These are phyloP conservation scores for Ampelomyces quisqualis DNA, from an alignment of 2,329 filamentous ascomycete species.

Conservation along the genomic window DNA sequence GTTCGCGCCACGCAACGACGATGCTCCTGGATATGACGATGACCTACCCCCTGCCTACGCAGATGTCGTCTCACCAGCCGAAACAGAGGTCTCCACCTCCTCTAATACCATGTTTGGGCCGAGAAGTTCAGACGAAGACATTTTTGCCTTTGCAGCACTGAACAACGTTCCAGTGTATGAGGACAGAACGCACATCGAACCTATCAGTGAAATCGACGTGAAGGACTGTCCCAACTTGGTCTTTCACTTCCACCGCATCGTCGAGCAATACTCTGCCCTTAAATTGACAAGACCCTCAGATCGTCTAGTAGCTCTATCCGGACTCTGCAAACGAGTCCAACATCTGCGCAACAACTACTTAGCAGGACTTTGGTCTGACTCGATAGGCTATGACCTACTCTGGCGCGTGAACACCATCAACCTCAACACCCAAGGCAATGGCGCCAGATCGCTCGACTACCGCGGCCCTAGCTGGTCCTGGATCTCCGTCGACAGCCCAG, in stretches of 20 bases:
- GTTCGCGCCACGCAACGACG: not conserved
- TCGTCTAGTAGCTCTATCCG: constrained; percentile 17
- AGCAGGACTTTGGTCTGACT: constrained; percentile 20
- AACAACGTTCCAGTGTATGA: constrained; percentile 3
- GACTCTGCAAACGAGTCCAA: constrained; percentile 15
- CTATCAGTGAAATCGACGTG: not conserved
- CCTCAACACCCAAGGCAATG: not conserved
- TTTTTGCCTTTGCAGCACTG: constrained; percentile 2
- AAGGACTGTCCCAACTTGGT: constrained; percentile 11
- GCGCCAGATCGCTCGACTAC: constrained; percentile 2
- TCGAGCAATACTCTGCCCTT: constrained; percentile 20
- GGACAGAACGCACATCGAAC: not conserved
- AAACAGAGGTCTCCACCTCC: not conserved
- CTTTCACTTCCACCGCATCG: constrained; percentile 13
- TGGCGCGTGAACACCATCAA: constrained; percentile 17
- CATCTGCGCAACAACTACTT: constrained; percentile 16
- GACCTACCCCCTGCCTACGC: constrained; percentile 1
- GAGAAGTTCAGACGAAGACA: not conserved
- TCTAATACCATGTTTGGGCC: not conserved
- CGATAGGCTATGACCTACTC: constrained; percentile 18
- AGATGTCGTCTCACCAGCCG: not conserved
- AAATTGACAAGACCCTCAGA: constrained; percentile 12
- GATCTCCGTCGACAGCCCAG: constrained; percentile 10
- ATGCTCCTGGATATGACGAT: not conserved
- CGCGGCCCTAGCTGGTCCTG: constrained; percentile 21